Percentiles rank a stretch among this genome's conserved stretches.
These are phyloP conservation scores for Picocystis sp. DNA, from an alignment of 163 green algal genomes.

Conservation along the genomic window DNA sequence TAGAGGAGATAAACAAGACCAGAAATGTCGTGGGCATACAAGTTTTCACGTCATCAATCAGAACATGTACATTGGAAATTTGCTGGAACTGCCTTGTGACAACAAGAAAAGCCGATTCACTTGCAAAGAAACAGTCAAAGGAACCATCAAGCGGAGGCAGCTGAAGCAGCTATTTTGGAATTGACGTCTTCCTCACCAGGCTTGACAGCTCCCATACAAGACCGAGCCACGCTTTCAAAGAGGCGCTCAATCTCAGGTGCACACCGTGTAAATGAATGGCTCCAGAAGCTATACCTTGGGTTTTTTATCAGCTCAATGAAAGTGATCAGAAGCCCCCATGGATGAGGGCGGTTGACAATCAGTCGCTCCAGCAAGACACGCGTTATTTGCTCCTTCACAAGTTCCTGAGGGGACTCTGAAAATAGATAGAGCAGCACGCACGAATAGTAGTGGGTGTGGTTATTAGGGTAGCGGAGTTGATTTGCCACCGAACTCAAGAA, in stretches of 20 bases:
- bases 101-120: too few relatives aligned
- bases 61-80: too few relatives aligned
- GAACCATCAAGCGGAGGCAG: too few relatives aligned
- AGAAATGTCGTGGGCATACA: too few relatives aligned
- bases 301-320: slow-evolving; percentile 99
- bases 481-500: slow-evolving; percentile 94
- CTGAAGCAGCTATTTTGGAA: not conserved
- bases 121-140: too few relatives aligned
- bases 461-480: slow-evolving; percentile 96
- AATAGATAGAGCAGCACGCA: slow-evolving; percentile 90
- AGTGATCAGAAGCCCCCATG: slow-evolving; percentile 90
- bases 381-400: slow-evolving; percentile 70
- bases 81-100: too few relatives aligned
- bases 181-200: slow-evolving; percentile 11
- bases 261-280: slow-evolving; percentile 77
- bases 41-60: too few relatives aligned
- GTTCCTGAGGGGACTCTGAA: slow-evolving; percentile 37
- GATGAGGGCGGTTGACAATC: slow-evolving; percentile 85
- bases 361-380: slow-evolving; percentile 90
- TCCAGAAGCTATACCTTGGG: slow-evolving; percentile 87
- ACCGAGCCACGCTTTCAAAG: slow-evolving; percentile 84
- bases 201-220: slow-evolving; percentile 43
- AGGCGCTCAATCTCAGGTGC: slow-evolving; percentile 89
- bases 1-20: too few relatives aligned
- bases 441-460: slow-evolving; percentile 93